phyloP scores from a whole-genome alignment of 208 protist genomes.

The Giardia muris region DNA sequence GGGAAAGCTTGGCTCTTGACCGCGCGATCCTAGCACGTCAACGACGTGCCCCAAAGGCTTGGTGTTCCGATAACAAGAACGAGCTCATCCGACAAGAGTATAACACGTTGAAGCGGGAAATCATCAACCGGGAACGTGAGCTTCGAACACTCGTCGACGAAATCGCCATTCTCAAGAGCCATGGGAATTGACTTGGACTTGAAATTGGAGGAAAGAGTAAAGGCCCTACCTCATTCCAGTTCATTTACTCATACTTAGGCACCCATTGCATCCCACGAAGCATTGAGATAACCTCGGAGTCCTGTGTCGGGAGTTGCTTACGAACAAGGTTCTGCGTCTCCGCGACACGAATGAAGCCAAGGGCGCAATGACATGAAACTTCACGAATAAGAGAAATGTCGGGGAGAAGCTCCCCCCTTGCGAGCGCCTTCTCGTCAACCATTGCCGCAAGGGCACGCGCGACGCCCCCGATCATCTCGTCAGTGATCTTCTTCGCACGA shows the following conservation, averaged over 20 bases:
- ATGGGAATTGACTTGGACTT: not conserved
- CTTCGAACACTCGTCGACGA: constrained; percentile 19
- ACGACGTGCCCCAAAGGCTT: constrained; percentile 14
- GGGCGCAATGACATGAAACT: constrained; percentile 31
- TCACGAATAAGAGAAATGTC: constrained; percentile 31
- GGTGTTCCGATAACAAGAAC: constrained; percentile 17
- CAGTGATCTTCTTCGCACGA: constrained; percentile 43
- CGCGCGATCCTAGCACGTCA: not conserved
- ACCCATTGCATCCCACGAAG: not conserved
- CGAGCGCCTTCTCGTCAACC: constrained; percentile 34
- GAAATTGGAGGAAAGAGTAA: too few relatives aligned
- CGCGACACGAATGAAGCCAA: not conserved
- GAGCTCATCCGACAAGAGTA: constrained; percentile 22
- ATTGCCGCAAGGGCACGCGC: constrained; percentile 29
- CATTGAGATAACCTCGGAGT: not conserved
- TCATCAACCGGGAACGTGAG: constrained; percentile 7
- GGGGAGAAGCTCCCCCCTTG: constrained; percentile 32
- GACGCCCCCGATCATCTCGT: constrained; percentile 40
- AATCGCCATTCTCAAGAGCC: constrained; percentile 22
- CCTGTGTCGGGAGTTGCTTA: not conserved
- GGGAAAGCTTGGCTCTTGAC: not conserved
- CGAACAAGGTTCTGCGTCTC: not conserved
- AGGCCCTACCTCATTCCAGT: too few relatives aligned
- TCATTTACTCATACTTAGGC: constrained; percentile 26
- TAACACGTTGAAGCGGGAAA: constrained; percentile 18